These are phyloP conservation scores for Aegilops sharonensis DNA, from an alignment of 176 grass and related monocot species.

Conservation along the genomic window DNA sequence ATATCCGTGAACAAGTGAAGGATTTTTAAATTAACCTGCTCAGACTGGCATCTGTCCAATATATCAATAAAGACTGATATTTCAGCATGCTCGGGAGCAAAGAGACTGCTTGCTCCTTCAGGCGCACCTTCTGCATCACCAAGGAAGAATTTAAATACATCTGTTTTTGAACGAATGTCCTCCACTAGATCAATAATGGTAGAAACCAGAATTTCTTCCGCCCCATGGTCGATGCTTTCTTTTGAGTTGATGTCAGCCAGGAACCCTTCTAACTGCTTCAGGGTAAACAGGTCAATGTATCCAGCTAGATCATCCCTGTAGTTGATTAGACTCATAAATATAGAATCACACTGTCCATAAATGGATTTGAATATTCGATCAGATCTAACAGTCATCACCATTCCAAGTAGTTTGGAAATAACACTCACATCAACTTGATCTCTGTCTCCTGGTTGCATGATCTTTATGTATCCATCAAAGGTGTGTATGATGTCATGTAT, in stretches of 20 bases:
- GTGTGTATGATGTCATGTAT: constrained; percentile 66
- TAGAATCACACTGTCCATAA: constrained; percentile 57
- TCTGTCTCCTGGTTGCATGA: constrained; percentile 31
- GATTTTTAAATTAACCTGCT: constrained; percentile 82
- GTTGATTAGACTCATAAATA: constrained; percentile 63
- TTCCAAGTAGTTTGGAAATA: constrained; percentile 56
- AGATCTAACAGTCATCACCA: constrained; percentile 69
- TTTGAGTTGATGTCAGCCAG: constrained; percentile 53
- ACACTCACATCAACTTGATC: constrained; percentile 41
- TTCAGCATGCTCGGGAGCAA: constrained; percentile 55
- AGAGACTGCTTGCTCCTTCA: constrained; percentile 50
- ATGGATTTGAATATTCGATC: constrained; percentile 68
- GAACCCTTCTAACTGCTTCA: constrained; percentile 89
- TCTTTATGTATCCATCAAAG: constrained; percentile 68
- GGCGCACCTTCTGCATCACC: constrained; percentile 54
- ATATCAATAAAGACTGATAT: constrained; percentile 67
- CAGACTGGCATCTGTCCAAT: constrained; percentile 71
- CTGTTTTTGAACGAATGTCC: constrained; percentile 45
- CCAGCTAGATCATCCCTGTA: constrained; percentile 54
- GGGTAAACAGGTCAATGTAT: constrained; percentile 64
- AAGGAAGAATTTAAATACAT: constrained; percentile 79
- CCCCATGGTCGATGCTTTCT: constrained; percentile 36
- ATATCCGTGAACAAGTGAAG: constrained; percentile 75
- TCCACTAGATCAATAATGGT: constrained; percentile 66
- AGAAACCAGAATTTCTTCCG: constrained; percentile 68